Evolutionary conservation across 108 stramenopile genomes (phyloP).

Genomic region (Schizochytrium sp.): DNA sequence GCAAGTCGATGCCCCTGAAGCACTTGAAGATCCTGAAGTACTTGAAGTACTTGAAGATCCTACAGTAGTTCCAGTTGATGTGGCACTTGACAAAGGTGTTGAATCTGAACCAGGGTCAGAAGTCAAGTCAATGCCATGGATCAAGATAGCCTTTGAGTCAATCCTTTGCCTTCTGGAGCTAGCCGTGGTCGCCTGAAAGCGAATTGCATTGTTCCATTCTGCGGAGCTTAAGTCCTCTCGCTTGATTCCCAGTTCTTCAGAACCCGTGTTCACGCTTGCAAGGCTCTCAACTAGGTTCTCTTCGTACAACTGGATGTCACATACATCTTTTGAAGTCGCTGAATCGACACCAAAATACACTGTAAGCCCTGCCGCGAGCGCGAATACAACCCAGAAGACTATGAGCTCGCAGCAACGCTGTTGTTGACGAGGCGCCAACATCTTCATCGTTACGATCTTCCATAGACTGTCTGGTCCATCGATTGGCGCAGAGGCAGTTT

Average conservation of each 20-base stretch:
- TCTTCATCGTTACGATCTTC: not conserved
- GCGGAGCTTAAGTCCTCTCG: too few relatives aligned
- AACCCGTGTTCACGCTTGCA: not conserved
- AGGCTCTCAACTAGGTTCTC: not conserved
- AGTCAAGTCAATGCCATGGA: too few relatives aligned
- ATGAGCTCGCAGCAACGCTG: not conserved
- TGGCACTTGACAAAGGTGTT: too few relatives aligned
- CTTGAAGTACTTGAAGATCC: too few relatives aligned
- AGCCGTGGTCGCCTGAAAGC: too few relatives aligned
- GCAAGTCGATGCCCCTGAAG: not conserved
- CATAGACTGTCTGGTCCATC: not conserved
- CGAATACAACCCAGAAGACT: constrained; percentile 30
- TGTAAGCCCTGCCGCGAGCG: constrained; percentile 10
- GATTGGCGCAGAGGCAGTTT: not conserved
- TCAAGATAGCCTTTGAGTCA: too few relatives aligned
- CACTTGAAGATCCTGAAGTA: too few relatives aligned
- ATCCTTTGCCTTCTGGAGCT: too few relatives aligned
- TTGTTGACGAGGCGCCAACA: not conserved
- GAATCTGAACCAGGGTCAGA: too few relatives aligned
- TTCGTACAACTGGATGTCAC: not conserved
- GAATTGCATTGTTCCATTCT: too few relatives aligned
- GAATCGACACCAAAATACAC: not conserved
- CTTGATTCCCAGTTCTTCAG: too few relatives aligned
- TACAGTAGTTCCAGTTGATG: too few relatives aligned
- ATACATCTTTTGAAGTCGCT: not conserved